Evolutionary conservation across 2,329 filamentous ascomycete species (phyloP).

Genomic region (Alternaria arborescens): DNA sequence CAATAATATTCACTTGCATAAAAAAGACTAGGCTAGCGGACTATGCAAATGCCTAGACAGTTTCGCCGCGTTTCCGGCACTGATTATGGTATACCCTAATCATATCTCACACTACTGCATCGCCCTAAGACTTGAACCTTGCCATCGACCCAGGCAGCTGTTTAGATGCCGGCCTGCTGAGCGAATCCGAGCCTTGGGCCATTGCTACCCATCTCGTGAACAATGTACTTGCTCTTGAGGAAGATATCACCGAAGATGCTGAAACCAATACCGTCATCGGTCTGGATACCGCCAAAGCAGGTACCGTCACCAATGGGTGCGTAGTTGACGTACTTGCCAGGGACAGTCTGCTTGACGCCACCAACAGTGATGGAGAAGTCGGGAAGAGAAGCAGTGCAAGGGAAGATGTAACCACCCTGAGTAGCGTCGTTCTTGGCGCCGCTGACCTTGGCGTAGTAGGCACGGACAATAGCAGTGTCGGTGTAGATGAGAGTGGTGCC

Average conservation of each 20-base stretch:
- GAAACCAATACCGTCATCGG: conserved; percentile 63
- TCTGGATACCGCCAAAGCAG: conserved; percentile 83
- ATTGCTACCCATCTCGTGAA: conserved; percentile 57
- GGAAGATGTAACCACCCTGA: conserved; percentile 65
- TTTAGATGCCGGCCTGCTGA: conserved; percentile 46
- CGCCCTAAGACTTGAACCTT: not conserved
- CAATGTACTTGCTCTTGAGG: conserved; percentile 78
- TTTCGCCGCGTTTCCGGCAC: not conserved
- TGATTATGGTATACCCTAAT: not conserved
- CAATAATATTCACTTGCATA: not conserved
- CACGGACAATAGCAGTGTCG: conserved; percentile 61
- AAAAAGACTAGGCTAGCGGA: not conserved
- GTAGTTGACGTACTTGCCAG: conserved; percentile 66
- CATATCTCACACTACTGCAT: not conserved
- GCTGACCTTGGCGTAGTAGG: conserved; percentile 67
- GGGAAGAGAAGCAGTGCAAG: conserved; percentile 61
- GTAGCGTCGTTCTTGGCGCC: conserved; percentile 59
- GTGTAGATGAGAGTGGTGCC: conserved; percentile 73
- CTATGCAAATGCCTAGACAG: not conserved
- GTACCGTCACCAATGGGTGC: conserved; percentile 52
- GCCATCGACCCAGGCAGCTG: not conserved
- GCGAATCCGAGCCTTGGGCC: conserved; percentile 57
- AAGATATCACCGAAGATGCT: conserved; percentile 81
- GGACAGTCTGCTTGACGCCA: conserved; percentile 59
- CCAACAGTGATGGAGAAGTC: conserved; percentile 63